These are phyloP conservation scores for Saccharomycopsis javanensis DNA, from an alignment of 805 yeast genomes.

Conservation along the genomic window DNA sequence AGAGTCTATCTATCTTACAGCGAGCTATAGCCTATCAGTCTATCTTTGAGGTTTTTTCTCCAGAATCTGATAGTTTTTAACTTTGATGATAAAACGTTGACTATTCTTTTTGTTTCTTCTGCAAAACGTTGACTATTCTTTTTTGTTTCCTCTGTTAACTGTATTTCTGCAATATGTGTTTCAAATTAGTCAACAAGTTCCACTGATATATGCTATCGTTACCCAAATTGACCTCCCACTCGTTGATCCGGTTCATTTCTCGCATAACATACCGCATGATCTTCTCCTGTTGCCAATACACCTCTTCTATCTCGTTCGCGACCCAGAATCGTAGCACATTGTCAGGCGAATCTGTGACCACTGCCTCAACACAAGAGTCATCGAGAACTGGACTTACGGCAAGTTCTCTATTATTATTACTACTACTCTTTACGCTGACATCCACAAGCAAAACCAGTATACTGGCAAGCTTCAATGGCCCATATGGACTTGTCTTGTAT, in stretches of 20 bases:
- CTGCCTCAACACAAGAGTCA: neutral
- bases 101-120: too few species aligned
- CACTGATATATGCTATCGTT: neutral
- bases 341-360: neutral
- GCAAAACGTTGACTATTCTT: too few species aligned
- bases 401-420: neutral
- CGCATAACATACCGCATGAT: neutral
- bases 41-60: too few species aligned
- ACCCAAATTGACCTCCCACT: neutral
- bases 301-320: neutral
- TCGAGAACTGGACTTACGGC: neutral
- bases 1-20: too few species aligned
- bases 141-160: neutral
- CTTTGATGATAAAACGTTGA: too few species aligned
- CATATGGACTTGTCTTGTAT: neutral
- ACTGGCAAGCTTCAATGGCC: neutral
- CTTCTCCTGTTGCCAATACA: conserved; percentile 2
- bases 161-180: neutral
- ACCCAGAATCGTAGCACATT: neutral
- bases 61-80: too few species aligned
- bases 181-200: neutral
- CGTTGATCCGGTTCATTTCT: neutral
- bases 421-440: neutral
- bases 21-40: too few species aligned
- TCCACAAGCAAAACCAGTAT: conserved; percentile 1